Evolutionary conservation across 805 yeast genomes (phyloP), one percentile per base, ranked within the genome.

Genomic region (Ogataea nonfermentans): DNA sequence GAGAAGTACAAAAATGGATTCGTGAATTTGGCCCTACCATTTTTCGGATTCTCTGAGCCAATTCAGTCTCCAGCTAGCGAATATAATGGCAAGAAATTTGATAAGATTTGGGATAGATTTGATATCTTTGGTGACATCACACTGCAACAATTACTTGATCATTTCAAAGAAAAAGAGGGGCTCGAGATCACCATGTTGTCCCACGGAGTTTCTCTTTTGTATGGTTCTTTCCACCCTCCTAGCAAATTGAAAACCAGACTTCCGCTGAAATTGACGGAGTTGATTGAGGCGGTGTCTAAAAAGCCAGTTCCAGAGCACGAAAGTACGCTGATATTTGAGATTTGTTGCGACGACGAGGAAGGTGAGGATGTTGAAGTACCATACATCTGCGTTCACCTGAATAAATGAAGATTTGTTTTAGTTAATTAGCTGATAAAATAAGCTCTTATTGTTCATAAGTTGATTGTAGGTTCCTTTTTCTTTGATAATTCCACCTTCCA

Each of bases 321-420:
- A 41, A 79, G 80, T 63, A 81, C 87, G 12, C 70, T 93, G 67
- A 81, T 91, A 43, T 74, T 93, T 42, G 99, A 91, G 65, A 75
- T 93, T 32, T 88, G 96, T 61, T 85, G 91, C 46, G 98, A 93
- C 56, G 99, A 93, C 61, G 71, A 78, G 56, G 75, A 81, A 32
- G 99, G 91, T 24, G 98, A 93, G 60, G 99, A 93, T 61, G 96
- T 89, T 14, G 98, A 90, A 54, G 87, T 89, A 48, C 99, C 99
- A 23, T 89, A 78, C 59, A 76, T 90, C 46, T 79, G 85, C 41
- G 76, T 90, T 41, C 76, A 73, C 52, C 56, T 80, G 19, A 41
- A 52, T 30, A 45, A 39, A 24, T 35, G 25, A 17, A 4, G 22
- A 23, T 12, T 13, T 4, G 22, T 17, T n/a, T 27, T 36, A 35